Conservation (phyloP, 2,329 filamentous ascomycete genomes). For the Cyphellophora europaea region DNA sequence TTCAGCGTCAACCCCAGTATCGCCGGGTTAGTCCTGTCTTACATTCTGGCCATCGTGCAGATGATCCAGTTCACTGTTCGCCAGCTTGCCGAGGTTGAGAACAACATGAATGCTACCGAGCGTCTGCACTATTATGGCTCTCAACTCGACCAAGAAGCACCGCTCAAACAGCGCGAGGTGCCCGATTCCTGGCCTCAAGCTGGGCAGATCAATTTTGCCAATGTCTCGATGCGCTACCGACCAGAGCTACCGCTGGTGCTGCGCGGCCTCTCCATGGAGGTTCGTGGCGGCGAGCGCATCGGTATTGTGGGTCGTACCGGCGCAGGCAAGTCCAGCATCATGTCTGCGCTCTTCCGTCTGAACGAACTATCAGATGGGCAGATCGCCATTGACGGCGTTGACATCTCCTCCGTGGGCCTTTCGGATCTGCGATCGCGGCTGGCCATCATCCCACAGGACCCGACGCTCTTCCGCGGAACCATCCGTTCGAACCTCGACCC, state of each 20-base stretch:
- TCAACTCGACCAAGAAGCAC: constrained; percentile 79
- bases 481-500: constrained; percentile 36
- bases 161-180: constrained; percentile 64
- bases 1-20: constrained; percentile 80
- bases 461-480: constrained; percentile 34
- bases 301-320: constrained; percentile 38
- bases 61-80: constrained; percentile 94
- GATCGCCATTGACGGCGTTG: constrained; percentile 34
- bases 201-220: constrained; percentile 68
- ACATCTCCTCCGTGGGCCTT: constrained; percentile 32
- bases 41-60: constrained; percentile 86
- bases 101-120: constrained; percentile 96
- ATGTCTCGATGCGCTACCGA: constrained; percentile 73
- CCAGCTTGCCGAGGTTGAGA: constrained; percentile 90
- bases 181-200: constrained; percentile 72
- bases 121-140: constrained; percentile 84
- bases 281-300: constrained; percentile 37
- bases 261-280: constrained; percentile 47
- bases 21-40: constrained; percentile 78
- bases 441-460: constrained; percentile 37
- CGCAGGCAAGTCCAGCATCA: constrained; percentile 37
- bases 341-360: constrained; percentile 35
- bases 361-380: constrained; percentile 30
- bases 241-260: constrained; percentile 63
- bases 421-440: constrained; percentile 33